Evolutionary conservation across 2,329 filamentous ascomycete species (phyloP), one percentile per base, ranked within the genome.

Genomic region (Exophiala sideris): DNA sequence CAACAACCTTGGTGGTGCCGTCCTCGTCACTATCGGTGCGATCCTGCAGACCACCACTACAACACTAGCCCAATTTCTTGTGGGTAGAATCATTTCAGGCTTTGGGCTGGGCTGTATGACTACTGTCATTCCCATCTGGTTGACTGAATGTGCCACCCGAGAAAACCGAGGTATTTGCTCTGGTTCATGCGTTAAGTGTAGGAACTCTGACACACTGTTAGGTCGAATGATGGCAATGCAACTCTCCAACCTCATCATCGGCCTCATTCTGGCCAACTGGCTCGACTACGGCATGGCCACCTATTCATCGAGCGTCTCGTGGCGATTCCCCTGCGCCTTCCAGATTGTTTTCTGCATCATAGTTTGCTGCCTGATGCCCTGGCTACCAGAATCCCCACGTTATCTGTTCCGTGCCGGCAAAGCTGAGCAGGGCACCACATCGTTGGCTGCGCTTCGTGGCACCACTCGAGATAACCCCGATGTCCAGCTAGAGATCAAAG

Each of bases 321-420:
- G 79, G 79, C 71, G 79, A 45, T 79, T 82, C 56, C 79, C 80
- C 0, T 74, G 82, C 47, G 77, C 75, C 5, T 79, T 83, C 65
- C 80, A 83, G 65, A 81, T 82, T 57, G 59, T 80, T 29, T 78
- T 83, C 48, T 79, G 79, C 1, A 54, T 79, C 2, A 70, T 81
- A 32, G 79, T 81, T 77, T 0, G 80, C 80, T 12, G 79, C 79
- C 71, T 84, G 3, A 75, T 83, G 61, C 41, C 41, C 8, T 44
- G 21, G 20, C 21, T 44, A n/a, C 41, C 41, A 11, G 41, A 44
- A 20, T 44, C 41, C 29, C 41, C 41, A 12, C 41, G 41, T 8
- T 44, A 44, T 24, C 41, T 44, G 8, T 44, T 69, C 29, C 65
- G 82, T 47, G 78, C 79, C 63, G 80, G 79, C 35, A 70, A 73